Conservation (phyloP, 2,329 filamentous ascomycete genomes). For the Decorospora gaudefroyi region DNA sequence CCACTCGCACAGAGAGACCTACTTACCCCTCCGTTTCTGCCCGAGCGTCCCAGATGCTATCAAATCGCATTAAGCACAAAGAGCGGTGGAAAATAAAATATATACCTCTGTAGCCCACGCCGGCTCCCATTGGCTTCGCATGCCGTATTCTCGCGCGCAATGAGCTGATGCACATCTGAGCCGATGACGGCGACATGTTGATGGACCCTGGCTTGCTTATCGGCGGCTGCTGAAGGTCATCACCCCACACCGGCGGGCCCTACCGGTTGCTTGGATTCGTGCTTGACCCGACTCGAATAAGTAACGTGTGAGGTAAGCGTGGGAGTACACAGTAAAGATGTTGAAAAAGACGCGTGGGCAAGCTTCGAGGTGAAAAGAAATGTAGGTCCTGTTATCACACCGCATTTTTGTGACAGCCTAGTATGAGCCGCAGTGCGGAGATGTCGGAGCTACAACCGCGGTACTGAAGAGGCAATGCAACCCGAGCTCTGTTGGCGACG, state of each 20-base stretch:
- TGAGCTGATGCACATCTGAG: slow-evolving; percentile 26
- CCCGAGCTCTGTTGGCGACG: slow-evolving; percentile 3
- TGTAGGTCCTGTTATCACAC: slow-evolving; percentile 14
- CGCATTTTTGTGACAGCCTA: slow-evolving; percentile 13
- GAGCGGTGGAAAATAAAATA: slow-evolving; percentile 27
- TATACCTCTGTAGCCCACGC: slow-evolving; percentile 35
- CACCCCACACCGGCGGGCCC: slow-evolving; percentile 31
- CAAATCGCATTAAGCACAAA: slow-evolving; percentile 2
- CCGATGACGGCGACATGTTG: slow-evolving; percentile 45
- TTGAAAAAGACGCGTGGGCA: slow-evolving; percentile 13
- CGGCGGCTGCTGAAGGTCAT: slow-evolving; percentile 21
- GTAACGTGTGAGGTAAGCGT: slow-evolving; percentile 15
- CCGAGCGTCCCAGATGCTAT: not conserved
- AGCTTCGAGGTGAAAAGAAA: slow-evolving; percentile 7
- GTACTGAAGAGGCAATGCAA: slow-evolving; percentile 13
- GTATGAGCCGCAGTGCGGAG: slow-evolving; percentile 12
- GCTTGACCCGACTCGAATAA: not conserved
- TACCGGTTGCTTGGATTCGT: slow-evolving; percentile 15
- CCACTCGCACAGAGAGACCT: slow-evolving; percentile 16
- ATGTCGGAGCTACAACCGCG: slow-evolving; percentile 17
- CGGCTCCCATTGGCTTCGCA: slow-evolving; percentile 16
- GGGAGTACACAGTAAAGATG: slow-evolving; percentile 1
- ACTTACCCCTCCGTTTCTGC: slow-evolving; percentile 10
- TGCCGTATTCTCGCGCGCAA: slow-evolving; percentile 23
- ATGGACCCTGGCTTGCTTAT: slow-evolving; percentile 34